phyloP scores from a whole-genome alignment of 2,329 filamentous ascomycete species.

The Ilyonectria sp. region DNA sequence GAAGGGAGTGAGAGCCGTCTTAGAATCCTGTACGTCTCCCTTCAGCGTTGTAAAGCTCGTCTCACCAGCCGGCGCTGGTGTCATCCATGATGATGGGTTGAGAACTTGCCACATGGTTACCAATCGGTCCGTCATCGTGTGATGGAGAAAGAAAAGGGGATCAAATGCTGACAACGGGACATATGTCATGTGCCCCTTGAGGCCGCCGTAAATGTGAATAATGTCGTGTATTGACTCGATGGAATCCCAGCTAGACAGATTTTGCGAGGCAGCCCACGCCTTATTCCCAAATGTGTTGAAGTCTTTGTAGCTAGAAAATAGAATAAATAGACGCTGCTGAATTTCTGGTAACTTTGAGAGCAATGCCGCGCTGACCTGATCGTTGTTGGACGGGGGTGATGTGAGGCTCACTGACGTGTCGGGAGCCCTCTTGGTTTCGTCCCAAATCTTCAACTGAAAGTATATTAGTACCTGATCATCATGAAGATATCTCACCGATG shows the following conservation, averaged over 20 bases:
- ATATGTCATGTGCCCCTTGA: conserved; percentile 78
- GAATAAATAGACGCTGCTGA: conserved; percentile 75
- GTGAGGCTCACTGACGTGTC: conserved; percentile 48
- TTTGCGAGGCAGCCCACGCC: conserved; percentile 67
- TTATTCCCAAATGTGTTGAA: conserved; percentile 81
- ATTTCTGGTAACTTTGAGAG: conserved; percentile 65
- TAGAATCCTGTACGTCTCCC: conserved; percentile 68
- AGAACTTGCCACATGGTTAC: conserved; percentile 85
- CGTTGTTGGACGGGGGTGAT: conserved; percentile 69
- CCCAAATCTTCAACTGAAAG: conserved; percentile 70
- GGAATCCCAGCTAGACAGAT: conserved; percentile 71
- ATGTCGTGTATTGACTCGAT: conserved; percentile 76
- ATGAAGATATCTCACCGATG: background rate
- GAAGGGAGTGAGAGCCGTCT: conserved; percentile 78
- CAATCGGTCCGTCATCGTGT: conserved; percentile 81
- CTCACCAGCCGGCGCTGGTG: conserved; percentile 67
- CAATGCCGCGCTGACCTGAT: conserved; percentile 64
- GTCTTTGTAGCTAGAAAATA: conserved; percentile 78
- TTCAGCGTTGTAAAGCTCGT: conserved; percentile 73
- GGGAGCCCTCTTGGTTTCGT: conserved; percentile 72
- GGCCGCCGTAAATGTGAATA: conserved; percentile 72
- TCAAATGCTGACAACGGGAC: conserved; percentile 84
- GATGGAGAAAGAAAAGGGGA: conserved; percentile 84
- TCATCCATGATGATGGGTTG: conserved; percentile 78
- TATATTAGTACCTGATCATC: conserved; percentile 2